Conservation (phyloP, 73 alveolate genomes). For the Breviolum minutum region DNA sequence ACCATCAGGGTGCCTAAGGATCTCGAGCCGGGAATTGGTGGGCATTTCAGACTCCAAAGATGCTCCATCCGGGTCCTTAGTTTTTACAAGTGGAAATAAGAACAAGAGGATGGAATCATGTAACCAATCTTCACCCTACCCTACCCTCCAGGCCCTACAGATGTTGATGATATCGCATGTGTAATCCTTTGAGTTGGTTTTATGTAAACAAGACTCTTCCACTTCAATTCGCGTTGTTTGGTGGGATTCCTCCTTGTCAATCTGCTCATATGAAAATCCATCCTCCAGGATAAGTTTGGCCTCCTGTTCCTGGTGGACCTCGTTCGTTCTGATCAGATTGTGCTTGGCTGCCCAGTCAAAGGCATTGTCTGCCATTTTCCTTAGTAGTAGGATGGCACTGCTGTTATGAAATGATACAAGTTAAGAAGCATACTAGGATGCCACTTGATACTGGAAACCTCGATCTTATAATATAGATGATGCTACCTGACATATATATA, state of each 20-base stretch:
- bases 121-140: no score
- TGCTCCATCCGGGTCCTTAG: constrained; percentile 31
- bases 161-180: no score
- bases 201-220: not conserved
- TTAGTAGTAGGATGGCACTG: not conserved
- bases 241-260: not conserved
- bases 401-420: no score
- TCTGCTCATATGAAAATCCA: not conserved
- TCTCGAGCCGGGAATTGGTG: not conserved
- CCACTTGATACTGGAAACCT: no score
- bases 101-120: no score
- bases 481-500: no score
- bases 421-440: no score
- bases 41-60: not conserved
- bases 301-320: not conserved
- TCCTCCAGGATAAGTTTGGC: constrained; percentile 14
- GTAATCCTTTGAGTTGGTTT: no score
- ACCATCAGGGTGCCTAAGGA: not conserved
- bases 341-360: not conserved
- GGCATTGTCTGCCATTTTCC: constrained; percentile 31
- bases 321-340: not conserved
- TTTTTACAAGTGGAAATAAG: not conserved
- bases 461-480: no score
- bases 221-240: not conserved
- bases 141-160: no score